Evolutionary conservation across 192 early-diverging fungal species (phyloP).

Genomic region (Mortierella claussenii): DNA sequence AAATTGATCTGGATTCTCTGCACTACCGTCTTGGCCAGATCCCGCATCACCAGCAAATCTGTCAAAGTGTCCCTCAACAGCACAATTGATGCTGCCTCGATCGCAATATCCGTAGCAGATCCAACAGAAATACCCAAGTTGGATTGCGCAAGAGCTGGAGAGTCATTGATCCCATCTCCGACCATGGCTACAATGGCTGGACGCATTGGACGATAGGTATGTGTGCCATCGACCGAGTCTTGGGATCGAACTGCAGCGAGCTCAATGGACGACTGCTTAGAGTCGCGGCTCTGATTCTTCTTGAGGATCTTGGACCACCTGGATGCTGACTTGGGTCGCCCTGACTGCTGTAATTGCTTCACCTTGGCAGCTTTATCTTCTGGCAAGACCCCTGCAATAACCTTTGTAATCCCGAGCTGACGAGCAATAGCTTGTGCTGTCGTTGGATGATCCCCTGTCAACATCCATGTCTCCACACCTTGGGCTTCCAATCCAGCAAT

Average conservation of each 20-base stretch:
- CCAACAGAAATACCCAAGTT: conserved; percentile 93
- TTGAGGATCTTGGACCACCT: conserved; percentile 14
- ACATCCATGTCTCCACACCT: conserved; percentile 79
- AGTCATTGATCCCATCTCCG: conserved; percentile 97
- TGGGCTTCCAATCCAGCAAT: conserved; percentile 58
- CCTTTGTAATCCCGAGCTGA: conserved; percentile 71
- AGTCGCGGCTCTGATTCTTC: background rate
- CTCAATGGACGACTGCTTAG: background rate
- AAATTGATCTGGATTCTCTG: conserved; percentile 88
- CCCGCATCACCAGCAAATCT: conserved; percentile 83
- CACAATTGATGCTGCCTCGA: conserved; percentile 89
- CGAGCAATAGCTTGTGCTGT: conserved; percentile 72
- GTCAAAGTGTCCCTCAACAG: conserved; percentile 81
- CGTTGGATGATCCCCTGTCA: conserved; percentile 78
- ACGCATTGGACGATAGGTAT: conserved; percentile 15
- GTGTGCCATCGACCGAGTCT: background rate
- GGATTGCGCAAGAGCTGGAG: conserved; percentile 88
- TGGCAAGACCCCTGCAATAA: conserved; percentile 77
- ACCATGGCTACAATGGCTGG: conserved; percentile 84
- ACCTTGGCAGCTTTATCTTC: conserved; percentile 77
- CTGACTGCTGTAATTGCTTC: conserved; percentile 60
- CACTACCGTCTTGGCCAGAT: conserved; percentile 79
- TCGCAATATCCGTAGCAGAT: conserved; percentile 89
- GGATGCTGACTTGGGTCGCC: conserved; percentile 1
- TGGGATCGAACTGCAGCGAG: background rate